Base-by-base conservation (phyloP, 495 filamentous ascomycete genomes). In the Talaromyces nanjingensis region DNA sequence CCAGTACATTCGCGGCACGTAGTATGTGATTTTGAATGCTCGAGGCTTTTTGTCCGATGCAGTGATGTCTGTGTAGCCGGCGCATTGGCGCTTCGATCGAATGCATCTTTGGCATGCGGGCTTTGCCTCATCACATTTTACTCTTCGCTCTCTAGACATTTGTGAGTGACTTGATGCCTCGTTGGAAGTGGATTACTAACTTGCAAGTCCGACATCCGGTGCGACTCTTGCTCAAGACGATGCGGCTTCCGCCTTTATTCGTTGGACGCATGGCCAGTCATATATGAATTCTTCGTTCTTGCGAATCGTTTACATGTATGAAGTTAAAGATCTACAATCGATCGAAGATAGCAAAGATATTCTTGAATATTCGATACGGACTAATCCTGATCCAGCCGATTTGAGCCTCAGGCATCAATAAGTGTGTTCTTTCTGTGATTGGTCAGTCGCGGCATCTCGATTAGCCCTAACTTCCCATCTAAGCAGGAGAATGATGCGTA, bases 121-220 rank as follows among this genome's bases (percentile, higher is more conserved):
- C 22, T 73, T 74, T 0, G 53, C 67, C 60, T 76, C 72, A 37
- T 76, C 72, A 59, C 73, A 74, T 65, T 76, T 76, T 8, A 73
- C 67, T 24, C 64, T 64, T 20, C 72, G 67, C 49, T 64, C 60
- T 63, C 59, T 60, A 7, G n/a, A 49, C 27, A 14, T 37, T 59
- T 24, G 57, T 59, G 0, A 33, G 57, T 37, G 29, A 31, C 37
- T 54, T 18, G 33, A 47, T 22, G 16, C 16, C 20, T 39, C 5
- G 16, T 22, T 20, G 37, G 8, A 37, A 27, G 45, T 24, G 37
- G 22, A n/a, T n/a, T 7, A 58, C 56, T 25, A 42, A 58, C 37
- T 74, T 74, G 73, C 73, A 76, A 24, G 73, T 75, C n/a, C 64
- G 62, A 63, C 74, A 76, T 9, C 73, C 70, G 4, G 72, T 72